Conservation (phyloP, 2,329 filamentous ascomycete genomes). For the Aspergillus caelatus region DNA sequence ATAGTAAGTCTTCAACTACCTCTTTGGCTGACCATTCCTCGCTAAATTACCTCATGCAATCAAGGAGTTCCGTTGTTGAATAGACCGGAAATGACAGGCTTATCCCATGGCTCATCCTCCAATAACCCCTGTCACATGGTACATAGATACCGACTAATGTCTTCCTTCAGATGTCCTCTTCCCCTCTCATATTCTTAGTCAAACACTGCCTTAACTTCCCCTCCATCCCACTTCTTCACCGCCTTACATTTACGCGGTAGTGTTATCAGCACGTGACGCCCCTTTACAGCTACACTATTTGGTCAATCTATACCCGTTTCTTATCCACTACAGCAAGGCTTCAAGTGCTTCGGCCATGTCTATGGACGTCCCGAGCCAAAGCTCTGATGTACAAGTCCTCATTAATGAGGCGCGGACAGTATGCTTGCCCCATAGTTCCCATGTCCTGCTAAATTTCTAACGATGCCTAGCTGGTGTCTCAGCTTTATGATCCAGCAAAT, state of each 20-base stretch:
- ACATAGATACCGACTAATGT: not conserved
- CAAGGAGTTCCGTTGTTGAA: not conserved
- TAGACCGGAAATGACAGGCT: not conserved
- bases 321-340: constrained; percentile 11
- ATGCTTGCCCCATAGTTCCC: not conserved
- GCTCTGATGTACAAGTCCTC: constrained; percentile 29
- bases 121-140: not conserved
- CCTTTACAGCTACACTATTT: constrained; percentile 8
- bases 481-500: constrained; percentile 48
- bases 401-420: constrained; percentile 34
- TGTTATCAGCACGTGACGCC: constrained; percentile 29
- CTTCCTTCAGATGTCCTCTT: not conserved
- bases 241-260: constrained; percentile 21
- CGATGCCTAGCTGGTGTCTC: constrained; percentile 40
- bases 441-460: not conserved
- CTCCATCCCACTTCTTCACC: constrained; percentile 22
- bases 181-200: not conserved
- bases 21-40: not conserved
- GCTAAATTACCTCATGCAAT: not conserved
- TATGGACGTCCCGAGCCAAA: constrained; percentile 25
- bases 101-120: not conserved
- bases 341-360: constrained; percentile 30
- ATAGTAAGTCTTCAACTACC: not conserved
- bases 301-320: constrained; percentile 21
- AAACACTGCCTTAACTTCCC: constrained; percentile 3